Base-by-base conservation (phyloP, 768 basidiomycete species). In the Cytidiella melzeri region DNA sequence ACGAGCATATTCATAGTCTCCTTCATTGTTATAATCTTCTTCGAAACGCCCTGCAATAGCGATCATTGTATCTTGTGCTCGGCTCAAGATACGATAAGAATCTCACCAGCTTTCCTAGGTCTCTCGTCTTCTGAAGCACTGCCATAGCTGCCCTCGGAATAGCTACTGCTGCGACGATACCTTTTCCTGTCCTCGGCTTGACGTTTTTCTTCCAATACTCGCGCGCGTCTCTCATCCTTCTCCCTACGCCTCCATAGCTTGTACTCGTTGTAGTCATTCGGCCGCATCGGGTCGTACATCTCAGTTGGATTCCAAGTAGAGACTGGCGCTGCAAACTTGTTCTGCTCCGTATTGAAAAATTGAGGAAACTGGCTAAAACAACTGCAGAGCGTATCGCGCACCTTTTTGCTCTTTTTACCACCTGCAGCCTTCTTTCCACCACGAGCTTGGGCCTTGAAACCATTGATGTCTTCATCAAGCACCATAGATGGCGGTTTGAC, bases 401-500 rank as follows among this genome's bases (percentile, higher is more conserved):
- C 85, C 75, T 87, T 89, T 63, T 77, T 87, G 50, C 72, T 76
- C 63, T 71, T 75, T 46, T 79, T 80, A 4, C 78, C 77, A 13
- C 73, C 76, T 1, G 74, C 76, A 13, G 67, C 73, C 53, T 75
- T 73, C 54, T 72, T 80, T 51, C 76, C 80, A 47, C 77, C 80
- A 41, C 76, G 69, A 15, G 30, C 7, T 15, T 34, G 30, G 11
- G 74, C 59, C 58, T 80, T 85, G 66, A 85, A 93, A 1, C 90
- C 90, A 50, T 92, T 92, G 54, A 92, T 73, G 53, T 92, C 88
- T 52, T 92, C 91, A 52, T 92, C 90, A 9, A 93, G 76, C 19
- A 92, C 73, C 88, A 93, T 92, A 0, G 87, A 87, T 2, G 91
- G 91, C 13, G 91, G 90, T 58, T 91, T 91, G 61, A 92, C 83